Base-by-base conservation (phyloP, 768 basidiomycete genomes). In the Mycena sanguinolenta region DNA sequence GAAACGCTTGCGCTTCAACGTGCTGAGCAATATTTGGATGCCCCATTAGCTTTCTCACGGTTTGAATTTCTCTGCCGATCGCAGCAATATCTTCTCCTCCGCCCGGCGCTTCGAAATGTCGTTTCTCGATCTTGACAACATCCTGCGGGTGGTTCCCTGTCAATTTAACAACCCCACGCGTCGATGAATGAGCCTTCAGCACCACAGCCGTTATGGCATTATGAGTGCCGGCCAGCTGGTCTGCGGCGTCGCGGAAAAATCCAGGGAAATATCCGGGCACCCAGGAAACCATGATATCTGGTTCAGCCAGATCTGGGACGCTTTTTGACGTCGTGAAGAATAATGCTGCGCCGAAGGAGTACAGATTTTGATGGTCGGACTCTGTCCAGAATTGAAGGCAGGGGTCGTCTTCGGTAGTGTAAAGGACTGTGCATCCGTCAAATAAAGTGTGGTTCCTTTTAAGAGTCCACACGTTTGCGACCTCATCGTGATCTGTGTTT, bases 401-500 rank as follows among this genome's bases (percentile, higher is more conserved):
- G n/a, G 79, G 73, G 44, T n/a, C n/a, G n/a, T n/a, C n/a, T n/a
- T n/a, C n/a, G n/a, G n/a, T n/a, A n/a, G n/a, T n/a, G n/a, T n/a
- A n/a, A n/a, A n/a, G n/a, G n/a, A n/a, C n/a, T n/a, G n/a, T n/a
- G n/a, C n/a, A n/a, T n/a, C n/a, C n/a, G n/a, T n/a, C n/a, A n/a
- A n/a, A n/a, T n/a, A n/a, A n/a, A n/a, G n/a, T n/a, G n/a, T 75
- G 77, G 52, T 81, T 79, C 46, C 75, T 64, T 27, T 78, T 79
- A 68, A 81, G 55, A 23, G 63, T 69, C 78, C 78, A 81, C 8
- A 77, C 77, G 32, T 77, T 74, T n/a, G 77, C 30, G 36, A 81
- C 73, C 67, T 80, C 80, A 62, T 81, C 80, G 58, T 80, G 79
- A 68, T 81, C 80, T 81, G 42, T 34, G 42, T 23, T 36, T 57